phyloP scores from a whole-genome alignment of 768 basidiomycete species.

The Neoboletus subvelutipes region DNA sequence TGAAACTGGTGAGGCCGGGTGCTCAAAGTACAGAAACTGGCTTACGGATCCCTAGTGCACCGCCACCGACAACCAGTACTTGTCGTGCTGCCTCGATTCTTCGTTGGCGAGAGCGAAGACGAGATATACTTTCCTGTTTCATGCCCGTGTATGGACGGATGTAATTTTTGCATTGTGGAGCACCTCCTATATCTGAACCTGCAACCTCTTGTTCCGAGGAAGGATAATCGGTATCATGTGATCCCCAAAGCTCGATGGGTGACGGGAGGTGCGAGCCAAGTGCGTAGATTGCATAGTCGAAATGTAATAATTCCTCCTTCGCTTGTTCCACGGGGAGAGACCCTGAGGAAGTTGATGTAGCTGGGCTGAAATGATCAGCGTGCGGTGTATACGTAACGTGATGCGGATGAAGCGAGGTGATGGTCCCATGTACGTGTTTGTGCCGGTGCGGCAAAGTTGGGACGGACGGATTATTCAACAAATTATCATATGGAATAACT shows the following conservation, averaged over 20 bases:
- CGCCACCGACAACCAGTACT: constrained; percentile 69
- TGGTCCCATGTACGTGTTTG: constrained; percentile 45
- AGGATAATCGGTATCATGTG: not conserved
- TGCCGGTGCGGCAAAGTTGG: constrained; percentile 18
- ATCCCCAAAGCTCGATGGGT: constrained; percentile 55
- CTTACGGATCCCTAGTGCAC: constrained; percentile 71
- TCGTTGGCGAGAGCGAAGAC: constrained; percentile 51
- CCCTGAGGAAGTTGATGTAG: not conserved
- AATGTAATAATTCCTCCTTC: constrained; percentile 35
- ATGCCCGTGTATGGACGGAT: constrained; percentile 36
- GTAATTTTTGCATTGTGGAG: not conserved
- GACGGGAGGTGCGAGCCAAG: constrained; percentile 57
- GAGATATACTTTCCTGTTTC: constrained; percentile 49
- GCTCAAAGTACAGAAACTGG: constrained; percentile 3
- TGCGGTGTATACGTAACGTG: constrained; percentile 33
- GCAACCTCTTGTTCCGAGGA: not conserved
- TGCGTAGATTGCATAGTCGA: constrained; percentile 60
- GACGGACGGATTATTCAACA: constrained; percentile 36
- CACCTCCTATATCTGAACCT: not conserved
- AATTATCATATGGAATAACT: constrained; percentile 56
- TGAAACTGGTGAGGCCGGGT: not conserved
- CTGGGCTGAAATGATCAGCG: not conserved
- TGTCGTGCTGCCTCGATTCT: constrained; percentile 45
- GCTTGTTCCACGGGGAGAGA: not conserved
- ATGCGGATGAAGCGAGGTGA: constrained; percentile 40